Evolutionary conservation across 805 yeast genomes (phyloP).

Genomic region (Grigorovia jiainica): DNA sequence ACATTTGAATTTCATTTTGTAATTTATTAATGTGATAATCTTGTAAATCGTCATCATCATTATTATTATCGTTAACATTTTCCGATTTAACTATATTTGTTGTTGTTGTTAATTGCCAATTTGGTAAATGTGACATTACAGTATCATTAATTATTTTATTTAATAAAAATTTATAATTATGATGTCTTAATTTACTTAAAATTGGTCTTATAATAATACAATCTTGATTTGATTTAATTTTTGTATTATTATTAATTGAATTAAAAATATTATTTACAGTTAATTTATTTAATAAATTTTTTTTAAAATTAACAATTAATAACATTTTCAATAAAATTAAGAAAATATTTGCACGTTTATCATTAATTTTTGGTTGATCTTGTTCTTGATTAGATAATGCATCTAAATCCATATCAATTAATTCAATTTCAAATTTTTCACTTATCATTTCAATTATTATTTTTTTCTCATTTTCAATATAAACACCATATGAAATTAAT

Average conservation of each 20-base stretch:
- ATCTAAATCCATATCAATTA: slow-evolving; percentile 36
- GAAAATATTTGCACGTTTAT: slow-evolving; percentile 29
- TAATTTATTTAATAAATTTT: slow-evolving; percentile 21
- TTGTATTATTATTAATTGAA: slow-evolving; percentile 2
- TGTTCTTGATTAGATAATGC: slow-evolving; percentile 30
- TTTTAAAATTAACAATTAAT: slow-evolving; percentile 34
- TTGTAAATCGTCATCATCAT: background rate
- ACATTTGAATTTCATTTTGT: slow-evolving; percentile 18
- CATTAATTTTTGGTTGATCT: slow-evolving; percentile 35
- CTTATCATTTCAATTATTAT: slow-evolving; percentile 57
- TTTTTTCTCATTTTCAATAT: slow-evolving; percentile 51
- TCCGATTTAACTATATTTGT: too few species aligned
- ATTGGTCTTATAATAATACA: slow-evolving; percentile 24
- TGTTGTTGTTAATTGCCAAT: too few species aligned
- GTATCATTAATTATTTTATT: slow-evolving; percentile 20
- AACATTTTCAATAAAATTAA: slow-evolving; percentile 27
- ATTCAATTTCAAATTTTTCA: slow-evolving; percentile 62
- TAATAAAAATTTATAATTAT: slow-evolving; percentile 20
- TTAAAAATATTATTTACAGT: slow-evolving; percentile 6
- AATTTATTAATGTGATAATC: slow-evolving; percentile 20
- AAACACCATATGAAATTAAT: slow-evolving; percentile 60
- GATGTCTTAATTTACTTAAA: slow-evolving; percentile 26
- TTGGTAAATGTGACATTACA: slow-evolving; percentile 17
- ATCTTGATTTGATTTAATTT: slow-evolving; percentile 9
- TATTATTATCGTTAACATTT: background rate